Base-by-base conservation (phyloP, 2,329 filamentous ascomycete species). In the Lachnellula occidentalis region DNA sequence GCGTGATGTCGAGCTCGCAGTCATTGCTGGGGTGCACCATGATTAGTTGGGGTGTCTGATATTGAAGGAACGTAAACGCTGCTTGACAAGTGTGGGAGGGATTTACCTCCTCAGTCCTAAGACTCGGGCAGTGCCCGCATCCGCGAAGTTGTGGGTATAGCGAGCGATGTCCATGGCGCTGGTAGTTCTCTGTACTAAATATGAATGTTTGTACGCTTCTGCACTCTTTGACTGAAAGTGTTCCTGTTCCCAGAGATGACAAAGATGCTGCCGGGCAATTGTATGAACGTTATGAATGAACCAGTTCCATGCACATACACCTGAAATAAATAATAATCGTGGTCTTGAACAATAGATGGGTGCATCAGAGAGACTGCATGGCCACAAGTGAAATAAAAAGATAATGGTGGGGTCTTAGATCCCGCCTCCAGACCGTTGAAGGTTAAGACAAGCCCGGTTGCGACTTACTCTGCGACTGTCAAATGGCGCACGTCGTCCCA, bases 1-100 rank as follows among this genome's bases (percentile, higher is more conserved):
- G 87, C 62, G 82, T 78, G 61, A 90, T 77, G 54, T 69, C 72
- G 61, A 87, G 74, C 56, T 75, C 72, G 70, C 82, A 79, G 66
- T 81, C 76, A 66, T 76, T 71, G 70, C 80, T 83, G 69, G 63
- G 27, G 34, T 27, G 41, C 3, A 37, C 39, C 17, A 55, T 50
- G 61, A 66, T 45, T 45, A 45, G 43, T 31, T 61, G 67, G 64
- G 61, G 58, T 63, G 66, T 64, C 31, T 19, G 34, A 6, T 27
- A 8, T 17, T 19, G 36, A 21, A 24, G 31, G 31, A 19, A 34
- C 24, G 48, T 37, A 21, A n/a, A 12, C 12, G 11, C 11, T 36
- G 17, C 11, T 48, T 45, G 53, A 24, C 31, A 36, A 47, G 27
- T 7, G 41, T 39, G 22, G 11, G 36, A 19, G 49, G 17, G 53